Base-by-base conservation (phyloP, 176 grass and related monocot species). In the Eleusine indica region DNA sequence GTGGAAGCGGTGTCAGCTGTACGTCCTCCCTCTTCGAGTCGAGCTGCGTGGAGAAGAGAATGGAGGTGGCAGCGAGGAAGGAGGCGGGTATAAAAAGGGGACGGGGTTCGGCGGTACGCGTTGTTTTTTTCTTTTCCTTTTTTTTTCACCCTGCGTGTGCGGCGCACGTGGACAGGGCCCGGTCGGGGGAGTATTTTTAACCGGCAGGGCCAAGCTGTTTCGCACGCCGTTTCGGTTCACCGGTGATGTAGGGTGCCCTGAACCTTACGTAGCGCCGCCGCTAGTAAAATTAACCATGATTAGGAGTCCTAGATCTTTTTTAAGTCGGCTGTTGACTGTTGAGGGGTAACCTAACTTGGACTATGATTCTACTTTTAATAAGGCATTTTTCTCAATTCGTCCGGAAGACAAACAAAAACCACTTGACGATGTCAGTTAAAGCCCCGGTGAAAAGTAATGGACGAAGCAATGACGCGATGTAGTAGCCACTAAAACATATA, bases 21-120 rank as follows among this genome's bases (percentile, higher is more conserved):
- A 7, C 13, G 49, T 80, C 66, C 41, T 86, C 57, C 67, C 79
- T 58, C 21, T 18, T 40, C 40, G 83, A 52, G 28, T 9, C 60
- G 30, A 13, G 82, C 47, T n/a, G 82, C 56, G 66, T 49, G 56
- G 66, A 17, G 52, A 74, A 42, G 37, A 3, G 60, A 62, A 17
- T 39, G 61, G 48, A 5, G 68, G 48, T 67, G 70, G 75, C 18
- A 41, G 51, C 2, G 30, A 66, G 37, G 44, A 38, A 49, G n/a
- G 1, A 29, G 69, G 68, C 9, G 60, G 61, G 43, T 80, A 83
- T 87, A 87, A 79, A 79, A 83, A 29, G 18, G 80, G 65, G 0
- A 4, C 0, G 4, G 7, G 10, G 22, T 6, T 16, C 16, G 42
- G 75, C 83, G 7, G 8, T 7, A 25, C 22, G 76, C 40, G 39